Base-by-base conservation (phyloP, 148 eudicot genomes). In the Cornus florida region DNA sequence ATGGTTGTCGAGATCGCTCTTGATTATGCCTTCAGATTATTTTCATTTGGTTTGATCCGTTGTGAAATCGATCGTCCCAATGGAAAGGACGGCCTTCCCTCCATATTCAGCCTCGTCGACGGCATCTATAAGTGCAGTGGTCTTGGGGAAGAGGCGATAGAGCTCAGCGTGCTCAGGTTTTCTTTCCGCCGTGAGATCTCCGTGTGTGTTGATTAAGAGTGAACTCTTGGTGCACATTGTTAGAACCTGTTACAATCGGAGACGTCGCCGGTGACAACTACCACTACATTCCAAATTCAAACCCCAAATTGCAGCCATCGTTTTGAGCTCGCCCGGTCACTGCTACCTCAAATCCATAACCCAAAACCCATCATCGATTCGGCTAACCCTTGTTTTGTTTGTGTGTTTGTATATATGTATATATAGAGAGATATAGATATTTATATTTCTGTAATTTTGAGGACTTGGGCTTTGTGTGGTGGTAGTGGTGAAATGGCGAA, bases 211-310 rank as follows among this genome's bases (percentile, higher is more conserved):
- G 67, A 90, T 96, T 53, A 80, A 88, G 50, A 98, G 94, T 0
- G 99, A 96, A 70, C 92, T 91, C 74, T 79, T 94, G 20, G 81
- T 86, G 43, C 87, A 91, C 69, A 85, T 94, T 81, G 97, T 94
- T 0, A 85, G 91, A 80, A 90, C 92, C 39, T 96, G 99, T 80
- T 96, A 96, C 69, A 94, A 96, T 82, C n/a, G n/a, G n/a, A n/a
- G n/a, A n/a, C n/a, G n/a, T n/a, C n/a, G n/a, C n/a, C n/a, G n/a
- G n/a, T n/a, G n/a, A n/a, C n/a, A n/a, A n/a, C n/a, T n/a, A n/a
- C n/a, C n/a, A n/a, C n/a, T n/a, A n/a, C n/a, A n/a, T n/a, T n/a
- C n/a, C n/a, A n/a, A n/a, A n/a, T n/a, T n/a, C n/a, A n/a, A n/a
- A n/a, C n/a, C n/a, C n/a, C n/a, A n/a, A n/a, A n/a, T n/a, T n/a